A percentile compares a stretch with the other conserved stretches of the same genome.
Conservation (phyloP, 495 filamentous ascomycete genomes). For the Podospora australis region DNA sequence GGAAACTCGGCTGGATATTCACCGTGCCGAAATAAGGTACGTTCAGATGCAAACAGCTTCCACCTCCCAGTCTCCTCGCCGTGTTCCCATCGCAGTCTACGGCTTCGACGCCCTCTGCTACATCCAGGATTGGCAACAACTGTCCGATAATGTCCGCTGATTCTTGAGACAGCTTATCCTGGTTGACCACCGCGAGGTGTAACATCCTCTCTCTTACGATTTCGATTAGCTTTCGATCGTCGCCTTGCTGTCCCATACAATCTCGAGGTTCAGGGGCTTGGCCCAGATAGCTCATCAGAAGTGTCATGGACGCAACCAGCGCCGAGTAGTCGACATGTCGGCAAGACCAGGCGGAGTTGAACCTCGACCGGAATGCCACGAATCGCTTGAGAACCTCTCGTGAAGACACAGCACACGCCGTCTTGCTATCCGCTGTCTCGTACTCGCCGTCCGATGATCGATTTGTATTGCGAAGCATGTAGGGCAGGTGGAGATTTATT, state of each 20-base stretch:
- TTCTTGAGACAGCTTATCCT: constrained; percentile 35
- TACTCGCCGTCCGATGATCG: constrained; percentile 32
- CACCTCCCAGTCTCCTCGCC: no score
- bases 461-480: constrained; percentile 33
- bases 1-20: background rate
- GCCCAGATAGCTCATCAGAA: background rate
- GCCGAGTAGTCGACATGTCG: constrained; percentile 41
- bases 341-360: constrained; percentile 31
- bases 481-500: constrained; percentile 41
- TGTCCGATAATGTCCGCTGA: constrained; percentile 35
- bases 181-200: constrained; percentile 26
- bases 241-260: constrained; percentile 27
- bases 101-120: no score
- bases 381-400: constrained; percentile 37
- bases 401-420: constrained; percentile 33
- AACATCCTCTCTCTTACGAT: constrained; percentile 35
- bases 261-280: constrained; percentile 32
- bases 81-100: no score
- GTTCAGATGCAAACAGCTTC: constrained; percentile 31
- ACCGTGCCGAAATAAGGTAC: constrained; percentile 43
- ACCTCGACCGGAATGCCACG: constrained; percentile 29
- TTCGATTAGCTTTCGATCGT: constrained; percentile 28
- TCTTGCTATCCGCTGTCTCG: constrained; percentile 40
- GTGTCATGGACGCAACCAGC: constrained; percentile 38
- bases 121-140: constrained; percentile 41